Conservation (phyloP, 192 early-diverging fungal species). For the Chytriomyces confervae region DNA sequence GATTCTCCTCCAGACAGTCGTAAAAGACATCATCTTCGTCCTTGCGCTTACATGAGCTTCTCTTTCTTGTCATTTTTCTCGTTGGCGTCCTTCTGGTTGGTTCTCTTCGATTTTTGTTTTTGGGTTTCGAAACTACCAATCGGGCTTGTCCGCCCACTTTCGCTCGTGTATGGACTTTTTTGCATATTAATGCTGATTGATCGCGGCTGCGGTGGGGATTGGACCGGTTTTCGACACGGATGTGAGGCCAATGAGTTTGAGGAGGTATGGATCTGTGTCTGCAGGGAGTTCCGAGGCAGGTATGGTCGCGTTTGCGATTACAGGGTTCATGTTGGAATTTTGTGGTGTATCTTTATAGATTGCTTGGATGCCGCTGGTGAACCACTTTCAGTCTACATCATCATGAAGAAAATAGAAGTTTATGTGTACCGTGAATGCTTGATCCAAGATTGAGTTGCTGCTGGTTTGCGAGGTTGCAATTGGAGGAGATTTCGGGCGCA, state of each 20-base stretch:
- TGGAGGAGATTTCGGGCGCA: not conserved
- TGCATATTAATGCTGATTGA: not conserved
- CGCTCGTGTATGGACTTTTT: not conserved
- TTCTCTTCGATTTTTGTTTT: too few species aligned
- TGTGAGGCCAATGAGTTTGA: conserved; percentile 26
- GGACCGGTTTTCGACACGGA: not conserved
- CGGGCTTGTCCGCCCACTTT: not conserved
- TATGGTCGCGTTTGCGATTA: not conserved
- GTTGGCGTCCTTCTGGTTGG: too few species aligned
- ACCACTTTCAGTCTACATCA: not conserved
- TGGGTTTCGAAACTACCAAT: not conserved
- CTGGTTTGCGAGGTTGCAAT: not conserved
- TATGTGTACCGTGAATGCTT: not conserved
- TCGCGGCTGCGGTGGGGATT: not conserved
- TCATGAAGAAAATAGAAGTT: not conserved
- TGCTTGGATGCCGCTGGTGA: not conserved
- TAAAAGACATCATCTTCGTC: too few species aligned
- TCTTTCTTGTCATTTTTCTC: too few species aligned
- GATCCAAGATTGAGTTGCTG: not conserved
- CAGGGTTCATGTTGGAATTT: too few species aligned
- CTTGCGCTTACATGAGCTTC: too few species aligned
- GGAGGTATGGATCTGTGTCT: conserved; percentile 15
- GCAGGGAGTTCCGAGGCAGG: not conserved
- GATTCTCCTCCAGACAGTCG: too few species aligned
- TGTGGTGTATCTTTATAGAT: too few species aligned